Percentiles rank a stretch among this genome's conserved stretches.
These are phyloP conservation scores for Coleophoma crateriformis DNA, from an alignment of 2,329 filamentous ascomycete genomes.

Conservation along the genomic window DNA sequence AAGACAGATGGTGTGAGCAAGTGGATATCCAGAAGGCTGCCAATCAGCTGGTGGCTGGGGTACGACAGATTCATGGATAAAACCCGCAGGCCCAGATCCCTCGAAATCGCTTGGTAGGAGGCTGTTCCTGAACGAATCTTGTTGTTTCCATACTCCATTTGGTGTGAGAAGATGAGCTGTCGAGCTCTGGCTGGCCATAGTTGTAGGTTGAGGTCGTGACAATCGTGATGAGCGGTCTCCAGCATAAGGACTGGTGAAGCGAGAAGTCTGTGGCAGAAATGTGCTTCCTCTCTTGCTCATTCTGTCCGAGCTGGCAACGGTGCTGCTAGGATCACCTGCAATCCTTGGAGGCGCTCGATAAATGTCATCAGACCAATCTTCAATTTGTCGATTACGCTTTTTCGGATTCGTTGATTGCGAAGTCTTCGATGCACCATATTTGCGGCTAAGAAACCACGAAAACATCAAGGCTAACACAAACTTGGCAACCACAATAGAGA, in stretches of 20 bases:
- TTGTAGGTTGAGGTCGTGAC: constrained; percentile 62
- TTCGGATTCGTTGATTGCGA: constrained; percentile 77
- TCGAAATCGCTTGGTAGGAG: constrained; percentile 61
- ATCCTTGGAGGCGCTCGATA: constrained; percentile 85
- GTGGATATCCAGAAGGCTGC: constrained; percentile 92
- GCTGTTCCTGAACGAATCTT: constrained; percentile 58
- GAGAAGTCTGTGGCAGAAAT: constrained; percentile 88
- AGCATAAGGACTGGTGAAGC: constrained; percentile 88
- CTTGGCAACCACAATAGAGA: constrained; percentile 79
- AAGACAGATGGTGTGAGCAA: constrained; percentile 89
- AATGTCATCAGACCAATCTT: constrained; percentile 97
- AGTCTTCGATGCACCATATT: constrained; percentile 80
- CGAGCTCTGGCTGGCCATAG: constrained; percentile 85
- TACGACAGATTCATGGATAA: constrained; percentile 92
- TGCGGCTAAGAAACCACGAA: constrained; percentile 91
- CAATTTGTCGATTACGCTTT: constrained; percentile 86
- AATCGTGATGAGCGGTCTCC: constrained; percentile 53
- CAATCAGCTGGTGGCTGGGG: constrained; percentile 95
- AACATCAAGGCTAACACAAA: constrained; percentile 88
- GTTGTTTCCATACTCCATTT: constrained; percentile 65
- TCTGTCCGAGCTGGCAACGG: constrained; percentile 57
- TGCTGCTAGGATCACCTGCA: constrained; percentile 66
- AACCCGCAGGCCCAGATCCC: constrained; percentile 79
- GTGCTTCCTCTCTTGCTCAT: constrained; percentile 74
- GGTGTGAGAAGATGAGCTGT: constrained; percentile 68